Conservation (phyloP, 2,329 filamentous ascomycete genomes). For the Ophidiomyces ophidiicola region DNA sequence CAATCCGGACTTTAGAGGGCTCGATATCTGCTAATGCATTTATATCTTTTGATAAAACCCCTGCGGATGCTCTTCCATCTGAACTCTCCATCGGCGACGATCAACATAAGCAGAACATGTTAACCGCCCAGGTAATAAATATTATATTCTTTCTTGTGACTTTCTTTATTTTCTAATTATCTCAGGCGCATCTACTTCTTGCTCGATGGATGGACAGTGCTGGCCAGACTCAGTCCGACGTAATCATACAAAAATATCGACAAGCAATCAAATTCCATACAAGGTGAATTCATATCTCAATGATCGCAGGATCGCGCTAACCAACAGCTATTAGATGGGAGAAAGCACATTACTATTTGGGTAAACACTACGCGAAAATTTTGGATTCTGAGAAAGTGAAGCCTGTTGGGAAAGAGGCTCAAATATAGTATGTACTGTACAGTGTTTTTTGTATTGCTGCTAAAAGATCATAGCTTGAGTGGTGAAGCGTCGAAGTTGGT, state of each 20-base stretch:
- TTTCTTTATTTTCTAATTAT: constrained; percentile 11
- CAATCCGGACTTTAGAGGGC: constrained; percentile 78
- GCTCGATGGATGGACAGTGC: constrained; percentile 94
- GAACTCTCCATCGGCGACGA: constrained; percentile 27
- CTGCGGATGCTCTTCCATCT: constrained; percentile 25
- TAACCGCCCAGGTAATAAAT: constrained; percentile 35
- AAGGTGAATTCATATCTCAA: constrained; percentile 18
- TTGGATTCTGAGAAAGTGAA: constrained; percentile 77
- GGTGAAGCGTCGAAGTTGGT: constrained; percentile 81
- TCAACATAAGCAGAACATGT: constrained; percentile 41
- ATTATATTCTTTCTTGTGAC: background rate
- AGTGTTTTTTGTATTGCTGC: background rate
- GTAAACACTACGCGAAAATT: constrained; percentile 93
- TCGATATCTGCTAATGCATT: constrained; percentile 77
- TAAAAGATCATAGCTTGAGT: constrained; percentile 39
- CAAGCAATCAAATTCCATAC: constrained; percentile 46
- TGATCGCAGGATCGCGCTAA: background rate
- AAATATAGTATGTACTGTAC: constrained; percentile 43
- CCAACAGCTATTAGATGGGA: constrained; percentile 55
- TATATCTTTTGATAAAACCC: constrained; percentile 35
- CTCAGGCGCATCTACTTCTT: constrained; percentile 66
- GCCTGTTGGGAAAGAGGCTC: constrained; percentile 62
- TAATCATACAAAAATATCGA: constrained; percentile 70
- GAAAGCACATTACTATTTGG: constrained; percentile 93
- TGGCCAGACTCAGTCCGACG: constrained; percentile 78